Conservation (phyloP, 345 rosid species). For the Excoecaria cochinchinensis region DNA sequence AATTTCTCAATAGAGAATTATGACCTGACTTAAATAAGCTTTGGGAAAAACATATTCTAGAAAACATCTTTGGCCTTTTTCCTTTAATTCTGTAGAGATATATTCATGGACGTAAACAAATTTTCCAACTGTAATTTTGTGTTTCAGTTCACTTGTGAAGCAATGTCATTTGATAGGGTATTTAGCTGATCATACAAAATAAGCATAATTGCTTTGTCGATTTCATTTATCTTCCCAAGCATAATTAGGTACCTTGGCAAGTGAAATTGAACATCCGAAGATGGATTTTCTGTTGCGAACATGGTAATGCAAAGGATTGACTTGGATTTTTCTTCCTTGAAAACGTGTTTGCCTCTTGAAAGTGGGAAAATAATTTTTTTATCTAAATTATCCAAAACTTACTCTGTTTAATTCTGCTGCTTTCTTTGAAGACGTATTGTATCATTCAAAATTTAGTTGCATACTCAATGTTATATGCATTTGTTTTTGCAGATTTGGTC, state of each 20-base stretch:
- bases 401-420: not conserved
- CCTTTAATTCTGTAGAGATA: too few species aligned
- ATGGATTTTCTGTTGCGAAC: not conserved
- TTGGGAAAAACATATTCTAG: too few species aligned
- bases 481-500: slow-evolving; percentile 67
- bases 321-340: not conserved
- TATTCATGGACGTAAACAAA: too few species aligned
- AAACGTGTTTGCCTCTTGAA: not conserved
- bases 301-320: not conserved
- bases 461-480: not conserved
- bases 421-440: not conserved
- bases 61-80: too few species aligned
- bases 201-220: not conserved
- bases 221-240: not conserved
- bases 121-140: not conserved
- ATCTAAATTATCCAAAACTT: not conserved
- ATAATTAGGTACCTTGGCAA: not conserved
- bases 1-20: too few species aligned
- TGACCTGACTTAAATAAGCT: too few species aligned
- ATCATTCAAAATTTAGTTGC: not conserved
- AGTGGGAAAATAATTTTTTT: not conserved
- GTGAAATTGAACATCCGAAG: not conserved
- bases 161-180: not conserved
- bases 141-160: not conserved
- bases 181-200: not conserved